A percentile compares a stretch with the other conserved stretches of the same genome.
phyloP scores from a whole-genome alignment of 352 stramenopile species.

The Phytopythium aichiense region DNA sequence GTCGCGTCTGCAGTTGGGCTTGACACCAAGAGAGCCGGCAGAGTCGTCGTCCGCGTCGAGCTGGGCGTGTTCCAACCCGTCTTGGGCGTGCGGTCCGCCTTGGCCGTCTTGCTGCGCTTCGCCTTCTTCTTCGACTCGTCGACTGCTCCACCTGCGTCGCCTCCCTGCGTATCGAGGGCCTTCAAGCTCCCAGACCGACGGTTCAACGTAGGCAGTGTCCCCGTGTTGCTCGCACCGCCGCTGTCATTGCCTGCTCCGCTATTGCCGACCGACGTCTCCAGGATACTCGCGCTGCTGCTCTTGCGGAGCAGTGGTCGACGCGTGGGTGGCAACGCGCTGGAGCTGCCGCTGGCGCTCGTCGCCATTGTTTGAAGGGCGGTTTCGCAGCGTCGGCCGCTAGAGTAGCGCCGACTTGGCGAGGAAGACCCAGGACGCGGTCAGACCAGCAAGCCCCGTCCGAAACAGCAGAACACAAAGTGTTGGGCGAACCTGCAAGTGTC shows the following conservation, averaged over 20 bases:
- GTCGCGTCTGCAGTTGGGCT: background rate
- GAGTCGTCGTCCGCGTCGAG: slow-evolving; percentile 2
- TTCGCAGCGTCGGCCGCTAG: background rate
- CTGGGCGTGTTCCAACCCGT: slow-evolving; percentile 15
- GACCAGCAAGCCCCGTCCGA: background rate
- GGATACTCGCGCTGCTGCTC: slow-evolving; percentile 47
- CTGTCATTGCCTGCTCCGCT: background rate
- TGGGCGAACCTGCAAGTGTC: background rate
- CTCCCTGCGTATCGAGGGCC: slow-evolving; percentile 21
- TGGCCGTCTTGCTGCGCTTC: slow-evolving; percentile 10
- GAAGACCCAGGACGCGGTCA: background rate
- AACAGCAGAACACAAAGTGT: too few species aligned
- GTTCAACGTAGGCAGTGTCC: slow-evolving; percentile 23
- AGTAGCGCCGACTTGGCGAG: background rate
- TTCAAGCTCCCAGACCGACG: slow-evolving; percentile 51
- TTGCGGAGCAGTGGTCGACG: slow-evolving; percentile 29
- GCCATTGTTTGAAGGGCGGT: background rate
- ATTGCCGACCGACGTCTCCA: slow-evolving; percentile 22
- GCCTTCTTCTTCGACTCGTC: slow-evolving; percentile 3
- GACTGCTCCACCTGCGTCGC: background rate
- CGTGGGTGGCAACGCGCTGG: background rate
- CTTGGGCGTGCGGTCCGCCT: background rate
- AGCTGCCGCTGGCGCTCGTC: background rate
- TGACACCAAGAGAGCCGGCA: background rate
- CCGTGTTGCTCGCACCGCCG: slow-evolving; percentile 6